These are phyloP conservation scores for Neonectria neomacrospora DNA, from an alignment of 2,329 filamentous ascomycete species.

Conservation along the genomic window DNA sequence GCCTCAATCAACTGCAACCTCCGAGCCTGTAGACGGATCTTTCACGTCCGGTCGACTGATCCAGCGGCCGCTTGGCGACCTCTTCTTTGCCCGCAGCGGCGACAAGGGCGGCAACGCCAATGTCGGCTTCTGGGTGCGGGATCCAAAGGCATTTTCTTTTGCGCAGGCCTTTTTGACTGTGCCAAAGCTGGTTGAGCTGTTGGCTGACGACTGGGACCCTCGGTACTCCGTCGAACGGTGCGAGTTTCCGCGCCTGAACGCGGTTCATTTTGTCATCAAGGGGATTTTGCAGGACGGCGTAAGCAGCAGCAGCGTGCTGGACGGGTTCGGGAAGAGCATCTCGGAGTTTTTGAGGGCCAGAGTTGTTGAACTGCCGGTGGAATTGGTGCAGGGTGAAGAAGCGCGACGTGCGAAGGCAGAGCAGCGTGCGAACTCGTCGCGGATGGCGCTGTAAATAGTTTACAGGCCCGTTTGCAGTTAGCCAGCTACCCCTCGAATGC, in stretches of 20 bases:
- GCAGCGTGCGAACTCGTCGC: background rate
- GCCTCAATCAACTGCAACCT: background rate
- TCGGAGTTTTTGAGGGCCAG: constrained; percentile 58
- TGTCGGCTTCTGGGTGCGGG: constrained; percentile 51
- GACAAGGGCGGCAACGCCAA: constrained; percentile 51
- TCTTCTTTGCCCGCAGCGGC: constrained; percentile 47
- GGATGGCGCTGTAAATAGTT: constrained; percentile 5
- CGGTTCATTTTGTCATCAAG: constrained; percentile 59
- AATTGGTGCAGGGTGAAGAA: constrained; percentile 39
- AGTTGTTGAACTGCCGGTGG: constrained; percentile 43
- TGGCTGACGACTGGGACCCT: constrained; percentile 57
- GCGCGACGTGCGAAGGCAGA: constrained; percentile 20
- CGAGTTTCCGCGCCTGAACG: constrained; percentile 55
- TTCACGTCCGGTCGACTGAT: constrained; percentile 8
- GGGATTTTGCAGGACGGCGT: constrained; percentile 57
- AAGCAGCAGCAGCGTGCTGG: constrained; percentile 59
- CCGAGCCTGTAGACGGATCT: background rate
- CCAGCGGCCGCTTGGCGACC: constrained; percentile 44
- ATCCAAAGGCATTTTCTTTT: constrained; percentile 54
- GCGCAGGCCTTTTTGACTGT: constrained; percentile 53
- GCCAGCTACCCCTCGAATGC: background rate
- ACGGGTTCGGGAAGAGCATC: constrained; percentile 63
- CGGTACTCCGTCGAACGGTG: constrained; percentile 55
- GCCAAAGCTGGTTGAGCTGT: constrained; percentile 50
- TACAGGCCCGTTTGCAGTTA: background rate